Base-by-base conservation (phyloP, 2,329 filamentous ascomycete species). In the Capronia epimyces region DNA sequence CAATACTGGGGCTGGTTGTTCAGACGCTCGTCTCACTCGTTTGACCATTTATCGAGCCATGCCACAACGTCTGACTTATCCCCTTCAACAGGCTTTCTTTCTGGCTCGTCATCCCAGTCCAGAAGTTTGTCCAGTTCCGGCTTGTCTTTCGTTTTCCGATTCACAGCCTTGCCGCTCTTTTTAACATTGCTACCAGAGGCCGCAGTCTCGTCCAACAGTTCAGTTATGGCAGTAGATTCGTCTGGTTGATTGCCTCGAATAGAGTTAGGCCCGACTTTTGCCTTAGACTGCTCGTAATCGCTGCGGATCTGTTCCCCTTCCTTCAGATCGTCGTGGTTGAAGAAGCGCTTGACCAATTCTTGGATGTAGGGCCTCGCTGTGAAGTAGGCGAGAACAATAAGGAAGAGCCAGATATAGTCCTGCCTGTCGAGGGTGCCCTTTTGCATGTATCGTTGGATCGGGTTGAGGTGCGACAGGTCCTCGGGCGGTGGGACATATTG, bases 71-170 rank as follows among this genome's bases (percentile, higher is more conserved):
- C 59, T 44, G 45, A 15, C 29, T 54, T 52, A 20, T 53, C 59
- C 18, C 53, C 56, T 24, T 57, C 52, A 5, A 24, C 32, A 10
- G 46, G 43, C 25, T 48, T 45, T 40, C 52, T 50, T 21, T 37
- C 46, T 5, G 58, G 56, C 50, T 59, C 57, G 42, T 60, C 59
- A n/a, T 62, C 59, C 59, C 59, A 62, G 37, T 62, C 58, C 16
- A 62, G 29, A n/a, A 60, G 49, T 46, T 59, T 54, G 13, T 62
- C 59, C 41, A 36, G 37, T 27, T 45, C 52, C 13, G 58, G 54
- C 46, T 59, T 62, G 20, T 58, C 57, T 34, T 58, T 60, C 18
- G 55, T 57, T 52, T 59, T 62, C 3, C 58, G 49, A 31, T 61
- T 59, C 10, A 46, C 24, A n/a, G 53, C 55, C 12, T 50, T 46